Evolutionary conservation across 2,329 filamentous ascomycete genomes (phyloP), one percentile per base, ranked within the genome.

Genomic region (Fusarium floridanum): DNA sequence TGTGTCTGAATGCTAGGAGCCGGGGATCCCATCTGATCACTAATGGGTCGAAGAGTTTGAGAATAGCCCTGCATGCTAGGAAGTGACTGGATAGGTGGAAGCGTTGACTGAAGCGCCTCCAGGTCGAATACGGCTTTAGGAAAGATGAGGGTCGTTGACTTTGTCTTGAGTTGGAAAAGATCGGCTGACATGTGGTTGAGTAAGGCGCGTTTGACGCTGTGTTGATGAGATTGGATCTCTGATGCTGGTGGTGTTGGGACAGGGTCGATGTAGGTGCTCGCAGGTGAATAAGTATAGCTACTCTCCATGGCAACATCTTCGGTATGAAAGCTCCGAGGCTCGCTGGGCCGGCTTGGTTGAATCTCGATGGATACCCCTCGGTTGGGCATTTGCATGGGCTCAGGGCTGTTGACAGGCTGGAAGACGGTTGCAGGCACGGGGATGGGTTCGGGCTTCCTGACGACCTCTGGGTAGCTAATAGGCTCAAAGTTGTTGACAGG

Each of bases 101-200:
- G 48, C 2, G 48, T 36, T 36, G 57, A 37, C 41, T 45, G 64
- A 11, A 45, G 24, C 16, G 65, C 17, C 43, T 48, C 48, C 50
- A 48, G 16, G 1, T 50, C 64, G 37, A 45, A 60, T 24, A 67
- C 41, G 39, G 59, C 59, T 57, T 57, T 64, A 22, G 65, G 65
- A 34, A 67, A 67, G 11, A 39, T 29, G 39, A 56, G 48, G n/a
- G 43, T 61, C 16, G 62, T 67, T 43, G 65, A 57, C 20, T 37
- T 63, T 34, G 34, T 12, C 36, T 63, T 55, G 22, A 63, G 59
- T 20, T 63, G 62, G 29, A 41, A 41, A 29, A 67, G 48, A 29
- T 67, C 65, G 36, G 59, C 65, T 59, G 59, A 50, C 60, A 64
- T 67, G 37, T 67, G 60, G 45, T 63, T 57, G 11, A 32, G 45